Evolutionary conservation across 805 yeast species (phyloP).

Genomic region (Cyberlindnera amylophila): DNA sequence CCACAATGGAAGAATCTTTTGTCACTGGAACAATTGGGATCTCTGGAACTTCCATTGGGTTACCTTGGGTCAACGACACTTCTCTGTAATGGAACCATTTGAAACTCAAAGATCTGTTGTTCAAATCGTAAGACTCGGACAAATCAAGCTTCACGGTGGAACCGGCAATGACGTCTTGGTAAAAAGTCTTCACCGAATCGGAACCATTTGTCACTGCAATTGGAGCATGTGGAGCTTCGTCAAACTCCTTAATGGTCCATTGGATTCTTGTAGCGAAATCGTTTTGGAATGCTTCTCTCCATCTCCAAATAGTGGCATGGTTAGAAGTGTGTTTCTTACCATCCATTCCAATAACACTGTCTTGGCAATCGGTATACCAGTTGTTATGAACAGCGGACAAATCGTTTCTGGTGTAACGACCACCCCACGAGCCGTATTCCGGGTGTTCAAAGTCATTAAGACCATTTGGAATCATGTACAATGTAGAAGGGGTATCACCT

Average conservation of each 20-base stretch:
- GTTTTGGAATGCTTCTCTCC: constrained; percentile 31
- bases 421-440: constrained; percentile 35
- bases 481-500: constrained; percentile 31
- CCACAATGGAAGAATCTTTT: constrained; percentile 14
- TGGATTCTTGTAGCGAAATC: constrained; percentile 32
- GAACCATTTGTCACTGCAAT: constrained; percentile 25
- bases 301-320: constrained; percentile 33
- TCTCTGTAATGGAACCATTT: constrained; percentile 29
- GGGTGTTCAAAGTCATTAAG: constrained; percentile 29
- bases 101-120: constrained; percentile 8
- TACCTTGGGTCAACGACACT: constrained; percentile 23
- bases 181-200: constrained; percentile 20
- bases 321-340: constrained; percentile 22
- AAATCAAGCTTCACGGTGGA: constrained; percentile 2
- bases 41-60: constrained; percentile 20
- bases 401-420: constrained; percentile 27
- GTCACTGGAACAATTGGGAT: constrained; percentile 13
- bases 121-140: constrained; percentile 8
- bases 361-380: constrained; percentile 26
- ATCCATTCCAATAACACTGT: constrained; percentile 11
- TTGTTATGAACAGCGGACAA: constrained; percentile 19
- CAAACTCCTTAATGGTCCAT: constrained; percentile 31
- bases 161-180: constrained; percentile 12
- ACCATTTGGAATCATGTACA: constrained; percentile 30
- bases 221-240: constrained; percentile 25